Percentiles rank a stretch among this genome's conserved stretches.
Conservation (phyloP, 148 eudicot species). For the Chenopodium quinoa region DNA sequence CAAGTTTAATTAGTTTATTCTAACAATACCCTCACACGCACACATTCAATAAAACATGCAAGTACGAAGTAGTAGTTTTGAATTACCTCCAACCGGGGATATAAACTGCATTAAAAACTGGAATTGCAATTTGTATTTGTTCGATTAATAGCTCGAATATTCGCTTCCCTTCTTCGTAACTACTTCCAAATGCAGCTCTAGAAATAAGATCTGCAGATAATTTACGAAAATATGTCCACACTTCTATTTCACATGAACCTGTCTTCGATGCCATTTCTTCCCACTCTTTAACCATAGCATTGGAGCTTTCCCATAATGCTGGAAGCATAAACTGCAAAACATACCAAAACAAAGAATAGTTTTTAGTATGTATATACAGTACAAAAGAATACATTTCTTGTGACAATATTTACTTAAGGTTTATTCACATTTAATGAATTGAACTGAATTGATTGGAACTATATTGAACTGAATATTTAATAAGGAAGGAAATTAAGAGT, state of each 20-base stretch:
- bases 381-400: neutral
- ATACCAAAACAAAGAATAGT: neutral
- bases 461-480: too few relatives aligned
- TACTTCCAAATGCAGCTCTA: constrained; percentile 39
- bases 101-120: constrained; percentile 10
- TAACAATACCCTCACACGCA: too few relatives aligned
- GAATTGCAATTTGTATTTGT: constrained; percentile 14
- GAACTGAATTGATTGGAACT: too few relatives aligned
- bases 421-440: too few relatives aligned
- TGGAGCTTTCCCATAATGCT: constrained; percentile 22
- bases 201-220: constrained; percentile 35
- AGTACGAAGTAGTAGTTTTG: neutral
- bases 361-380: too few relatives aligned
- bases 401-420: neutral
- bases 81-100: constrained; percentile 40
- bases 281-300: constrained; percentile 31
- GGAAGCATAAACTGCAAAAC: constrained; percentile 27
- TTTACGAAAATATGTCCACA: constrained; percentile 27
- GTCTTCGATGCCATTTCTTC: constrained; percentile 17
- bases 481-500: too few relatives aligned
- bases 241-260: constrained; percentile 33
- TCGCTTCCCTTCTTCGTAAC: constrained; percentile 29
- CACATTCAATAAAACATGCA: too few relatives aligned
- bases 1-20: too few relatives aligned
- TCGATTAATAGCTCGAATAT: constrained; percentile 31